These are phyloP conservation scores for Zhuliangozyma blackwelliae DNA, from an alignment of 1,139 yeast genomes.

Conservation along the genomic window DNA sequence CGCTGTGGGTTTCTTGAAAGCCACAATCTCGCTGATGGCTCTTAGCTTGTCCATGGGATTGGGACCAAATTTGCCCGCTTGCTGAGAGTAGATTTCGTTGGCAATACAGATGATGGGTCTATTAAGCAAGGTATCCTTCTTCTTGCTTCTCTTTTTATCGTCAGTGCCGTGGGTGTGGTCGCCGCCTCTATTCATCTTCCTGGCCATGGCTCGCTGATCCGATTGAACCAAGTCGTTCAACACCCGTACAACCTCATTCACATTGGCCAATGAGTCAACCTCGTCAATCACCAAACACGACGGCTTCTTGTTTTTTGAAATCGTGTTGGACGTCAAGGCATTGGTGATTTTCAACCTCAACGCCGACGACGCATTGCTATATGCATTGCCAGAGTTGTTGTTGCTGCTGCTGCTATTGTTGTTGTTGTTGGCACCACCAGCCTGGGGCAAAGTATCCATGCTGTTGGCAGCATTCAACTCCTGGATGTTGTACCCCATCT, in stretches of 20 bases:
- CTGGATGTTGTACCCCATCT: slow-evolving; percentile 73
- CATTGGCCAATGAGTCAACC: slow-evolving; percentile 83
- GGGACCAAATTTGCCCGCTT: slow-evolving; percentile 24
- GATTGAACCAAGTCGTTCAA: slow-evolving; percentile 55
- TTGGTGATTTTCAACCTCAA: slow-evolving; percentile 54
- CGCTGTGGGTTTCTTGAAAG: slow-evolving; percentile 55
- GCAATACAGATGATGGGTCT: slow-evolving; percentile 93
- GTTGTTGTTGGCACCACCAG: slow-evolving; percentile 9
- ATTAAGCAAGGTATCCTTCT: slow-evolving; percentile 41
- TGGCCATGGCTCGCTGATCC: slow-evolving; percentile 50
- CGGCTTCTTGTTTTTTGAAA: slow-evolving; percentile 53
- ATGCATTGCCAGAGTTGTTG: slow-evolving; percentile 1
- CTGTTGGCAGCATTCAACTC: slow-evolving; percentile 90
- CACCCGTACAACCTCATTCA: slow-evolving; percentile 66
- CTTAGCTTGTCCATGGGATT: slow-evolving; percentile 67
- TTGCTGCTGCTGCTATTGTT: slow-evolving; percentile 3
- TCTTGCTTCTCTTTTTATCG: slow-evolving; percentile 18
- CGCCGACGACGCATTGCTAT: slow-evolving; percentile 23
- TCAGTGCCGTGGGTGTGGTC: slow-evolving; percentile 8
- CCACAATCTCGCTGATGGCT: slow-evolving; percentile 65
- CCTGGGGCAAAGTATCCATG: slow-evolving; percentile 34
- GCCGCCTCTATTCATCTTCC: slow-evolving; percentile 9
- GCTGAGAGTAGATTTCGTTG: slow-evolving; percentile 71
- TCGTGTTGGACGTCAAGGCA: slow-evolving; percentile 63
- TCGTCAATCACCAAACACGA: slow-evolving; percentile 85